These are phyloP conservation scores for Skeletonema marinoi DNA, from an alignment of 108 stramenopile species.

Conservation along the genomic window DNA sequence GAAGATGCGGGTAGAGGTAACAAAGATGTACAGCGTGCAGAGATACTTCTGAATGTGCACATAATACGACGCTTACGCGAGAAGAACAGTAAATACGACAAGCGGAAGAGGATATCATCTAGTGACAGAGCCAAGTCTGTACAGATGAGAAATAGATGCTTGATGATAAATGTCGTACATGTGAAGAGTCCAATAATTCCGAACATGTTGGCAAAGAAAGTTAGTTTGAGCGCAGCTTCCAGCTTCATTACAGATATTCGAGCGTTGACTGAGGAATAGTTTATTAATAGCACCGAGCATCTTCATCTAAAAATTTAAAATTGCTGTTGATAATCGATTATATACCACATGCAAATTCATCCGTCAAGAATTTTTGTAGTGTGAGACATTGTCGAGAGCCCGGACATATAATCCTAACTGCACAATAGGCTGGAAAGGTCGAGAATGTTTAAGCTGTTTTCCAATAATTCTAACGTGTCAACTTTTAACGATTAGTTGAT, in stretches of 20 bases:
- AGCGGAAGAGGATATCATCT: constrained; percentile 3
- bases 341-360: too few relatives aligned
- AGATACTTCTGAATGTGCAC: constrained; percentile 49
- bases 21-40: constrained; percentile 38
- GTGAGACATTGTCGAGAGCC: too few relatives aligned
- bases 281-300: background rate
- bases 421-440: too few relatives aligned
- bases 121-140: constrained; percentile 39
- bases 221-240: constrained; percentile 65
- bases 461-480: too few relatives aligned
- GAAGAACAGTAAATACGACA: constrained; percentile 5
- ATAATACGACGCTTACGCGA: constrained; percentile 38
- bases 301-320: too few relatives aligned
- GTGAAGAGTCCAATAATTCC: constrained; percentile 78
- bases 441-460: too few relatives aligned
- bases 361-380: too few relatives aligned
- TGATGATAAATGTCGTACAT: constrained; percentile 81
- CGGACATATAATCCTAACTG: too few relatives aligned
- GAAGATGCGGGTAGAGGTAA: constrained; percentile 22
- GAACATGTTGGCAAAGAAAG: constrained; percentile 68
- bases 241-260: constrained; percentile 63
- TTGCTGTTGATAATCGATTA: too few relatives aligned
- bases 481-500: too few relatives aligned
- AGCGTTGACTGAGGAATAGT: constrained; percentile 20
- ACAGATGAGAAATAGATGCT: constrained; percentile 46